Percentiles rank a stretch among this genome's conserved stretches.
Evolutionary conservation across 371 early-diverging fungal genomes (phyloP).

Genomic region (Mucor plumbeus): DNA sequence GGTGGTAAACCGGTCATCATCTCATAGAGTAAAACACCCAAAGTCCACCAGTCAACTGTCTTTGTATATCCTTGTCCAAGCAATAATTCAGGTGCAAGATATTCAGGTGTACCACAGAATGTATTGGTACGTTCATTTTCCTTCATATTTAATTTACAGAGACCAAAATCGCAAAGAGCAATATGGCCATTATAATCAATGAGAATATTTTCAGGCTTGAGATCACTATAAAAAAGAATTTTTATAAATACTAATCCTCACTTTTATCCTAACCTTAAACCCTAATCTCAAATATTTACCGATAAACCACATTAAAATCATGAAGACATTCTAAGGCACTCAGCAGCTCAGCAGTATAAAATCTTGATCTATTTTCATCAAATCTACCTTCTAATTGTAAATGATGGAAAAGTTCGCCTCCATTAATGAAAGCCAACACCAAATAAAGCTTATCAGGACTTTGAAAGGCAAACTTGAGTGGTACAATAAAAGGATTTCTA

Average conservation of each 20-base stretch:
- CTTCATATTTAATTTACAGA: conserved; percentile 95
- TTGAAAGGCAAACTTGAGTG: conserved; percentile 89
- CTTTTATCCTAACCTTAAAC: background rate
- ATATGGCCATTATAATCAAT: conserved; percentile 96
- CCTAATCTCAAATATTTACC: conserved; percentile 43
- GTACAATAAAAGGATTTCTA: conserved; percentile 88
- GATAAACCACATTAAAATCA: conserved; percentile 86
- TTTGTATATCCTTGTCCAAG: conserved; percentile 94
- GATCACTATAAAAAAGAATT: conserved; percentile 49
- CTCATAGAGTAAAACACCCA: conserved; percentile 96
- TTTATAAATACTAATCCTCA: background rate
- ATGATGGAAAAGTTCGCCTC: conserved; percentile 95
- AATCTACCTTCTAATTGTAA: conserved; percentile 82
- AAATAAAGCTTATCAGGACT: conserved; percentile 89
- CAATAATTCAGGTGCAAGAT: conserved; percentile 97
- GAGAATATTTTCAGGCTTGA: conserved; percentile 97
- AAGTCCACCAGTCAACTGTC: conserved; percentile 98
- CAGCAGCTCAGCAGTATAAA: conserved; percentile 78
- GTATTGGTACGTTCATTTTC: conserved; percentile 93
- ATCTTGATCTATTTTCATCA: conserved; percentile 67
- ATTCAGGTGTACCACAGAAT: conserved; percentile 99
- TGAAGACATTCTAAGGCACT: conserved; percentile 90
- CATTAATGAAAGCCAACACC: conserved; percentile 91
- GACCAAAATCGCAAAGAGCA: conserved; percentile 97
- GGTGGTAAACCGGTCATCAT: conserved; percentile 96